A percentile compares a stretch with the other conserved stretches of the same genome.
Conservation (phyloP, 2,329 filamentous ascomycete species). For the Colletotrichum melonis region DNA sequence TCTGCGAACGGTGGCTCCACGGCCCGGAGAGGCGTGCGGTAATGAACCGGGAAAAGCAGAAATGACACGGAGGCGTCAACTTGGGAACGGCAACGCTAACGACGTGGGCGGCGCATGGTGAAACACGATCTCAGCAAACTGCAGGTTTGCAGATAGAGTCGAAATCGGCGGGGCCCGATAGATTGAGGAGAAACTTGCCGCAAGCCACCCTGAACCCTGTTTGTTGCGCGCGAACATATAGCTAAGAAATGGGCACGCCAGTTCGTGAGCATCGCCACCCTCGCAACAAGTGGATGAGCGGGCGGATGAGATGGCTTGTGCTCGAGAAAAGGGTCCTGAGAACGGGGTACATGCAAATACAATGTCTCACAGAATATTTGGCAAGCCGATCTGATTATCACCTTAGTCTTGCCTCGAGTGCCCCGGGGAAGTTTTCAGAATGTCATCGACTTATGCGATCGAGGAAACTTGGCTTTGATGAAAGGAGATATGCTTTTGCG, state of each 20-base stretch:
- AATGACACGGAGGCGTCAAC: not conserved
- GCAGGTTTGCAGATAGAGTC: not conserved
- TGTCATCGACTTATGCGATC: not conserved
- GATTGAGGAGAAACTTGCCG: constrained; percentile 14
- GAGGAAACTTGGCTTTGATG: not conserved
- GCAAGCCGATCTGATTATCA: not conserved
- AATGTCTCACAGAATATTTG: not conserved
- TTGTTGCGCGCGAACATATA: constrained; percentile 15
- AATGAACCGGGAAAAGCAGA: not conserved
- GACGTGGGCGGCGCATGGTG: constrained; percentile 18
- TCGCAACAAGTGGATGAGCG: not conserved
- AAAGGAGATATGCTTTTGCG: not conserved
- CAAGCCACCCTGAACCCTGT: constrained; percentile 29
- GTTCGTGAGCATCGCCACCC: constrained; percentile 1
- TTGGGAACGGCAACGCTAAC: not conserved
- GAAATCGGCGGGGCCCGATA: not conserved
- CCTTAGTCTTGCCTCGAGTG: too few species aligned
- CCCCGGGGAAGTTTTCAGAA: not conserved
- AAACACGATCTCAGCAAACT: constrained; percentile 9
- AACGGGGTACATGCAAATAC: not conserved
- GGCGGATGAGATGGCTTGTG: constrained; percentile 19
- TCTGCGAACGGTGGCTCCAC: not conserved
- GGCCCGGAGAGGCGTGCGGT: not conserved
- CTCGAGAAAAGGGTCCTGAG: not conserved
- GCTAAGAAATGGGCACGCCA: constrained; percentile 17